phyloP scores from a whole-genome alignment of 495 filamentous ascomycete species.

The Tuber indicum region DNA sequence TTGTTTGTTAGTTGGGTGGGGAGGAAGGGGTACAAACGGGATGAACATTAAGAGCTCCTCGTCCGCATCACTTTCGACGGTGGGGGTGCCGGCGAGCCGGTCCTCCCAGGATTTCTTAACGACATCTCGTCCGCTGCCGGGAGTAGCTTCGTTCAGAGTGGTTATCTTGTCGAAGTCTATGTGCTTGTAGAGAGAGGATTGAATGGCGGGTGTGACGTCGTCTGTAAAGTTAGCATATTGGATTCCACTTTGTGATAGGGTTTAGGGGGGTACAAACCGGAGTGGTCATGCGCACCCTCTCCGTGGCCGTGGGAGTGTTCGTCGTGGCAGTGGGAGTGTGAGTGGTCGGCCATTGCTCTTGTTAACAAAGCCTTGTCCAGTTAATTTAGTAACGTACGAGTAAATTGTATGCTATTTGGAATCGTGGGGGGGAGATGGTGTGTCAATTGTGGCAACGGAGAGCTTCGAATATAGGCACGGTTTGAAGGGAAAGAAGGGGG shows the following conservation, averaged over 20 bases:
- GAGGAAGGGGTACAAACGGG: constrained; percentile 57
- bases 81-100: constrained; percentile 60
- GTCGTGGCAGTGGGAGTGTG: constrained; percentile 35
- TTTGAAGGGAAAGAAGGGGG: not conserved
- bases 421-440: not conserved
- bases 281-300: constrained; percentile 45
- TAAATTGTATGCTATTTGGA: not conserved
- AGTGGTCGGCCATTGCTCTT: constrained; percentile 26
- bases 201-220: constrained; percentile 81
- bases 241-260: not conserved
- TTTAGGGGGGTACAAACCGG: constrained; percentile 23
- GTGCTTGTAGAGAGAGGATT: constrained; percentile 80
- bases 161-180: constrained; percentile 79
- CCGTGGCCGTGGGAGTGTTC: constrained; percentile 42
- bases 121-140: constrained; percentile 63
- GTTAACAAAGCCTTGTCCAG: not conserved
- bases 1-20: not conserved
- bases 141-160: constrained; percentile 72
- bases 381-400: not conserved
- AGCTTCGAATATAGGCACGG: not conserved
- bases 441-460: not conserved
- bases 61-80: constrained; percentile 77
- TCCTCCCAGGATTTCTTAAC: constrained; percentile 88
- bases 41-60: constrained; percentile 89
- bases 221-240: constrained; percentile 56